phyloP scores from a whole-genome alignment of 108 stramenopile genomes.

The Conticribra guillardii region DNA sequence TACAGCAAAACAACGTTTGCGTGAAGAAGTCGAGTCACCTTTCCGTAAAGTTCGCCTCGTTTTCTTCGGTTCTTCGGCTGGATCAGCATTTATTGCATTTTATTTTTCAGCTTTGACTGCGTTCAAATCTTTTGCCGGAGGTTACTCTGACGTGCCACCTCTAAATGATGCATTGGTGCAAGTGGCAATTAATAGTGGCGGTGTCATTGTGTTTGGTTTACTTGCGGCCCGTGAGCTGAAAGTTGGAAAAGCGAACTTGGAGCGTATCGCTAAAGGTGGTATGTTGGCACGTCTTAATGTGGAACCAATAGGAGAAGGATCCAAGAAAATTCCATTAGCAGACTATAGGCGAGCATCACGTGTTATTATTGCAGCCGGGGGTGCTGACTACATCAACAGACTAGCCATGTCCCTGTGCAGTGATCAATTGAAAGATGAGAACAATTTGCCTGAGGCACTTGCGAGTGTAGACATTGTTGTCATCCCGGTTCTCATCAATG shows the following conservation, averaged over 20 bases:
- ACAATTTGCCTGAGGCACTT: slow-evolving; percentile 63
- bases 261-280: slow-evolving; percentile 77
- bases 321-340: slow-evolving; percentile 34
- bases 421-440: slow-evolving; percentile 77
- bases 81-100: slow-evolving; percentile 69
- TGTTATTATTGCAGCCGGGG: slow-evolving; percentile 79
- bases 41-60: slow-evolving; percentile 82
- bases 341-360: slow-evolving; percentile 72
- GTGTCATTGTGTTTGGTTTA: slow-evolving; percentile 58
- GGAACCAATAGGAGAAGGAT: slow-evolving; percentile 51
- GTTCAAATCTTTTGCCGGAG: slow-evolving; percentile 62
- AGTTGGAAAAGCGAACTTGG: slow-evolving; percentile 72
- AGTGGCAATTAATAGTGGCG: slow-evolving; percentile 74
- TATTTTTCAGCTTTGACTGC: slow-evolving; percentile 74
- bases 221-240: slow-evolving; percentile 67
- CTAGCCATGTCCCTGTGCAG: slow-evolving; percentile 69
- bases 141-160: slow-evolving; percentile 63
- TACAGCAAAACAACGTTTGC: slow-evolving; percentile 86
- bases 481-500: slow-evolving; percentile 71
- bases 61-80: slow-evolving; percentile 68
- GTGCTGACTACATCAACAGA: slow-evolving; percentile 66
- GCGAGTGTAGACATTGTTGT: slow-evolving; percentile 68
- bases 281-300: slow-evolving; percentile 68
- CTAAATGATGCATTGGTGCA: slow-evolving; percentile 65
- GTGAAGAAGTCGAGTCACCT: slow-evolving; percentile 87